Base-by-base conservation (phyloP, 148 eudicot species). In the Suaeda aralocaspica region DNA sequence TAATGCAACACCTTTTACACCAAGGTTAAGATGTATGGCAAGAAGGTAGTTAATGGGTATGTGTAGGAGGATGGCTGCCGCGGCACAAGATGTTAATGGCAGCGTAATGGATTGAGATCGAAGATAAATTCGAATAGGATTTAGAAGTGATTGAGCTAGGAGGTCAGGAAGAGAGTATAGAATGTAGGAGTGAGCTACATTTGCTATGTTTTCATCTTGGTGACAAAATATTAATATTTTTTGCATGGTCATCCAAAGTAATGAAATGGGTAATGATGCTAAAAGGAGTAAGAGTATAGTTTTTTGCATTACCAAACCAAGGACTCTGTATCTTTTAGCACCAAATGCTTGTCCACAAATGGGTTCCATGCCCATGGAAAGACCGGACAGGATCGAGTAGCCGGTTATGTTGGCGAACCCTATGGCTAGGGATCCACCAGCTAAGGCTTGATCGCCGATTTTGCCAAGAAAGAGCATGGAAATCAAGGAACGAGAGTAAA, bases 361-460 rank as follows among this genome's bases (percentile, higher is more conserved):
- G 30, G 96, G 96, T 78, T 89, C 96, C 96, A 89, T 89, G 4
- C 96, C 92, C 86, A 87, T 85, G 33, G 92, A 84, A 2, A 89
- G 85, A 46, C 96, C 96, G 3, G 96, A 89, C 26, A 89, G 88
- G 66, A 89, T 74, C 1, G 96, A 89, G 83, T 89, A 89, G 59
- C 91, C 96, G 6, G 96, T 87, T 70, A 89, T 89, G 74, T 89
- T 89, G 42, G 91, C 92, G 28, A 89, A 89, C 5, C 96, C 96
- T 42, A 87, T 67, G 18, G 96, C 96, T 18, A 89, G 61, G 2
- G 96, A 72, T 11, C 96, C 96, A 31, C 88, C 89, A 44, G 96
- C 96, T 67, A 89, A 65, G 31, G 84, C 66, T 25, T 87, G 86
- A 69, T 85, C 82, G 16, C 95, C 86, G 1, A 89, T 82, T 58